Percentiles rank a stretch among this genome's conserved stretches.
phyloP scores from a whole-genome alignment of 2,329 filamentous ascomycete species.

The Alternaria sp. region DNA sequence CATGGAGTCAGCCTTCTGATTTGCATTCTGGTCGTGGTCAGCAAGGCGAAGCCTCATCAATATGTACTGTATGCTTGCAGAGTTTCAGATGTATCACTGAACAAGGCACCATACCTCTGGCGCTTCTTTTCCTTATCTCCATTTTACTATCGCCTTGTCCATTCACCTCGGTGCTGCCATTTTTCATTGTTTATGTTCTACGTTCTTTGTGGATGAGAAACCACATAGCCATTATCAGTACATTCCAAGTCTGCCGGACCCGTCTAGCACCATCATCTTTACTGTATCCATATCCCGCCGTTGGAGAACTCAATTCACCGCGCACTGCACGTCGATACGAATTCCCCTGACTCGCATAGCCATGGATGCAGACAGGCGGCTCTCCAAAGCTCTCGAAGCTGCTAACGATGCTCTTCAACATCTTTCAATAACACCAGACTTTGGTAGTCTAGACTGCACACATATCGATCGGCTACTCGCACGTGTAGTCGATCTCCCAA shows the following conservation, averaged over 20 bases:
- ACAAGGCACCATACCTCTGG: constrained; percentile 14
- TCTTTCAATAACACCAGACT: constrained; percentile 45
- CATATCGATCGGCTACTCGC: constrained; percentile 47
- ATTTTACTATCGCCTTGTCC: constrained; percentile 4
- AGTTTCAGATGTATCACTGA: constrained; percentile 26
- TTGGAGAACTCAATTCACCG: not conserved
- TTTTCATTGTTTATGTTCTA: not conserved
- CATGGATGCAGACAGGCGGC: constrained; percentile 44
- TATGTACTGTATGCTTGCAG: constrained; percentile 26
- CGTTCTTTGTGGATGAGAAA: constrained; percentile 15
- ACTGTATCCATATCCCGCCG: not conserved
- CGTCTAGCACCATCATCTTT: not conserved
- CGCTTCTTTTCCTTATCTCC: constrained; percentile 18
- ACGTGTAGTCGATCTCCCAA: constrained; percentile 47
- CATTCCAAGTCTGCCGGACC: not conserved
- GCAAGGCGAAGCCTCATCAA: constrained; percentile 30
- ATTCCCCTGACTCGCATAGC: constrained; percentile 22
- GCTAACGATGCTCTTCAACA: constrained; percentile 48
- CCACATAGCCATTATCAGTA: constrained; percentile 27
- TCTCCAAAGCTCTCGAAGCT: constrained; percentile 44
- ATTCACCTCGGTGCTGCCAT: constrained; percentile 6
- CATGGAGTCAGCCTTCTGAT: constrained; percentile 30
- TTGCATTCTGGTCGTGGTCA: constrained; percentile 13
- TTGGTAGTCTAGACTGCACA: constrained; percentile 42
- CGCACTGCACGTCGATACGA: constrained; percentile 15